A percentile compares a stretch with the other conserved stretches of the same genome.
phyloP scores from a whole-genome alignment of 352 stramenopile species.

The Globisporangium parvum region DNA sequence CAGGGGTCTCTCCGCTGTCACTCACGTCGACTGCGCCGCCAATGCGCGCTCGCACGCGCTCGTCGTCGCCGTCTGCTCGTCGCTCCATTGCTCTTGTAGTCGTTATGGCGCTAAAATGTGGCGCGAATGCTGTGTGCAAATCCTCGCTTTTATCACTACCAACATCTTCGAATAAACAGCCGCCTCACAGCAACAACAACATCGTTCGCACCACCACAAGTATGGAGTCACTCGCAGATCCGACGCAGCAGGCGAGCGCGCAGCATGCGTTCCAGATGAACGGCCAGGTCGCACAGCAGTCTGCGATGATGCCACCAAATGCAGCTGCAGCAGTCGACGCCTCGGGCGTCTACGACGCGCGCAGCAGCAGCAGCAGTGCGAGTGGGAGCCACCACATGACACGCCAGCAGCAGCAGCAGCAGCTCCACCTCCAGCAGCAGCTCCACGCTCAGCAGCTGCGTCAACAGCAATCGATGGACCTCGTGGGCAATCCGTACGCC shows the following conservation, averaged over 20 bases:
- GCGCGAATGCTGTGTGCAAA: too few relatives aligned
- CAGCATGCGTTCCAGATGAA: slow-evolving; percentile 9
- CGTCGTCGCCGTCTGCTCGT: slow-evolving; percentile 1
- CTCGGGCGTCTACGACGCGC: slow-evolving; percentile 5
- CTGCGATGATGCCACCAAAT: not conserved
- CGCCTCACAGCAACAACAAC: too few relatives aligned
- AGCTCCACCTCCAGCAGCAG: slow-evolving; percentile 12
- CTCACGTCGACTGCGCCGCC: slow-evolving; percentile 4
- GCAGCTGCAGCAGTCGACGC: not conserved
- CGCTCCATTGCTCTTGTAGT: slow-evolving; percentile 2
- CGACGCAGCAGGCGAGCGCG: slow-evolving; percentile 3
- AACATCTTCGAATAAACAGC: too few relatives aligned
- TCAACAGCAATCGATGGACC: slow-evolving; percentile 11
- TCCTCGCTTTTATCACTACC: too few relatives aligned
- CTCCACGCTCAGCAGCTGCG: slow-evolving; percentile 2
- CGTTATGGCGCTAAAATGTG: slow-evolving; percentile 1
- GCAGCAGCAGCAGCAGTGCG: not conserved
- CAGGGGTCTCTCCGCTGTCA: slow-evolving; percentile 8
- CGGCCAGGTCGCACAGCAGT: not conserved
- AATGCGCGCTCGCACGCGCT: not conserved
- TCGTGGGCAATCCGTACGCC: slow-evolving; percentile 11
- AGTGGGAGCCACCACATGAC: slow-evolving; percentile 4
- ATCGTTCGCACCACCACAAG: not conserved
- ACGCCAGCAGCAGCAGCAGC: slow-evolving; percentile 14
- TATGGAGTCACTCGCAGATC: slow-evolving; percentile 9